A percentile compares a stretch with the other conserved stretches of the same genome.
These are phyloP conservation scores for Hypoxylon perforatum DNA, from an alignment of 495 filamentous ascomycete genomes.

Conservation along the genomic window DNA sequence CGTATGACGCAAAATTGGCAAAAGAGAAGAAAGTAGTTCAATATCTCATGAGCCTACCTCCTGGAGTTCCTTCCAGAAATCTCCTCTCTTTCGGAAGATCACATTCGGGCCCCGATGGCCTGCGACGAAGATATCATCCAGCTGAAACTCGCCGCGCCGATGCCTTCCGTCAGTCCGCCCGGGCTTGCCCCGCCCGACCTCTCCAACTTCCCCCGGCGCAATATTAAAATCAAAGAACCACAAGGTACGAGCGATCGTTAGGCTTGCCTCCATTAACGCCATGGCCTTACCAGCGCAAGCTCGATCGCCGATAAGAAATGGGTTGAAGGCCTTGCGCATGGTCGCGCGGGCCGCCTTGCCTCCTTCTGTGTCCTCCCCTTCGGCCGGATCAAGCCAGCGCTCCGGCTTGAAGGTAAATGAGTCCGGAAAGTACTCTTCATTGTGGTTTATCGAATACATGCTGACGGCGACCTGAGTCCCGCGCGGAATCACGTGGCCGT, in stretches of 20 bases:
- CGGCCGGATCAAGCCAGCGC: slow-evolving; percentile 45
- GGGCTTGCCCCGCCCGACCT: slow-evolving; percentile 1
- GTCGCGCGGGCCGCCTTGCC: slow-evolving; percentile 4
- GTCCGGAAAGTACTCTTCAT: slow-evolving; percentile 49
- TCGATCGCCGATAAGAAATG: slow-evolving; percentile 46
- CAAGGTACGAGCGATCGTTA: slow-evolving; percentile 50
- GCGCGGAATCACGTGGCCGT: slow-evolving; percentile 32
- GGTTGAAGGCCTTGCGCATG: slow-evolving; percentile 31
- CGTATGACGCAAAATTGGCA: too few species aligned
- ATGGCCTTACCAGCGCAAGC: slow-evolving; percentile 48
- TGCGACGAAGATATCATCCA: slow-evolving; percentile 39
- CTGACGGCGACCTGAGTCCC: slow-evolving; percentile 50
- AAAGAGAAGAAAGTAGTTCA: too few species aligned
- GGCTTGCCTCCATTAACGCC: slow-evolving; percentile 50
- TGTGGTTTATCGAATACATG: slow-evolving; percentile 53
- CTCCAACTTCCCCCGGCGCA: neutral
- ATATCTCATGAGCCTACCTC: too few species aligned
- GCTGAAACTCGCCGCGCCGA: slow-evolving; percentile 47
- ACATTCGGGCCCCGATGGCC: slow-evolving; percentile 3
- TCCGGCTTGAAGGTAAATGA: slow-evolving; percentile 54
- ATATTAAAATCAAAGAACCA: slow-evolving; percentile 57
- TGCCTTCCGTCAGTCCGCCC: slow-evolving; percentile 37
- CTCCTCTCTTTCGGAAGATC: neutral
- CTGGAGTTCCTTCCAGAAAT: too few species aligned
- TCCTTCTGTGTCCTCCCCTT: slow-evolving; percentile 6